Evolutionary conservation across 1,284 basidiomycete genomes (phyloP).

Genomic region (Chondrostereum purpureum): DNA sequence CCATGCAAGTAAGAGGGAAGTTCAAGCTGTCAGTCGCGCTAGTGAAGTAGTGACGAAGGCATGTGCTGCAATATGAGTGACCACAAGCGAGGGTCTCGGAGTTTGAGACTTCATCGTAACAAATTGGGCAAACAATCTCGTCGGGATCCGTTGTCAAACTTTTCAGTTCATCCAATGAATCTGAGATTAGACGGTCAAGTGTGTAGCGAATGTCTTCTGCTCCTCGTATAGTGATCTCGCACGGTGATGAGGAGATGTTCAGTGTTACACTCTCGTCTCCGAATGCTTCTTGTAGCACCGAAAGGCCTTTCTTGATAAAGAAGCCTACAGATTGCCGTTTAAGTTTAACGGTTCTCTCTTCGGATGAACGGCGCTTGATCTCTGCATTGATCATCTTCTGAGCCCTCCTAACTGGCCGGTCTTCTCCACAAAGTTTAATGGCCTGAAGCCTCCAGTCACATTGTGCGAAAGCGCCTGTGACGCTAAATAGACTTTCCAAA

Average conservation of each 20-base stretch:
- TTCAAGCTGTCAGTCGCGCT: conserved; percentile 36
- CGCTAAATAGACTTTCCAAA: conserved; percentile 24
- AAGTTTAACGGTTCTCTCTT: conserved; percentile 32
- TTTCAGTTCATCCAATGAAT: conserved; percentile 24
- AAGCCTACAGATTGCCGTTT: conserved; percentile 33
- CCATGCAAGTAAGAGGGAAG: conserved; percentile 49
- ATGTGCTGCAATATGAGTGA: conserved; percentile 47
- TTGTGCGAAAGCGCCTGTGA: conserved; percentile 34
- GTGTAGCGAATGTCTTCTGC: conserved; percentile 42
- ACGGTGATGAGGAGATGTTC: conserved; percentile 24
- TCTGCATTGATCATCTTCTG: conserved; percentile 34
- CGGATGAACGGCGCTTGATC: conserved; percentile 32
- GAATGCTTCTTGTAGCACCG: conserved; percentile 38
- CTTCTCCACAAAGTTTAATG: conserved; percentile 36
- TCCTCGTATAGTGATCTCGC: conserved; percentile 38
- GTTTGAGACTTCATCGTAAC: conserved; percentile 36
- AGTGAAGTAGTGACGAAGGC: conserved; percentile 43
- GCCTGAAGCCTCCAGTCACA: conserved; percentile 33
- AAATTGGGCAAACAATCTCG: conserved; percentile 42
- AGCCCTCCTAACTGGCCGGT: conserved; percentile 27
- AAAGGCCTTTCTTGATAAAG: conserved; percentile 41
- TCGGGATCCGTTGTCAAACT: conserved; percentile 9
- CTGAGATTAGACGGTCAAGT: conserved; percentile 33
- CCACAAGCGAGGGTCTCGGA: conserved; percentile 43
- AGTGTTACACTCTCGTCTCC: conserved; percentile 45